Base-by-base conservation (phyloP, 108 stramenopile genomes). In the Discostella stelligeroides region DNA sequence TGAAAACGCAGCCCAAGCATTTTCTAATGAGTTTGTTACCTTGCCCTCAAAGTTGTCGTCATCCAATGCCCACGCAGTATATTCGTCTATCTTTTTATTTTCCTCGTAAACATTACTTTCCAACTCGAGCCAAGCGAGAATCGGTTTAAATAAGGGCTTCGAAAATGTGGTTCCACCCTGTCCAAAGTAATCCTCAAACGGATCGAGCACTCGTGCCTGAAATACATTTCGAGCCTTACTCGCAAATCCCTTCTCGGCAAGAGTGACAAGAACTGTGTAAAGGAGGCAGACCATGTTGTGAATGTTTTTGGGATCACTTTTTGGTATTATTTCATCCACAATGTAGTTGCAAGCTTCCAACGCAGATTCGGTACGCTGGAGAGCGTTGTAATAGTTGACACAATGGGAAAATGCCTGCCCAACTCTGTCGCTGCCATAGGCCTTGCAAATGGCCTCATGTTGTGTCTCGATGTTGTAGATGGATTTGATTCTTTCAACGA, bases 361-460 rank as follows among this genome's bases (percentile, higher is more conserved):
- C 27, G 85, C 85, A 46, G 63, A 64, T 9, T 86, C 75, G 15
- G 24, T 70, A 46, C 65, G 51, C 6, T 82, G 84, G 2, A 83
- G 63, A 34, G 45, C 65, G 25, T 37, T 46, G 47, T 79, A 47
- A 79, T 81, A 88, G 58, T 81, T 72, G 11, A 84, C 66, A 69
- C 76, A 58, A 17, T 78, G 75, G 13, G 82, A 46, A 70, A 85
- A 83, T 43, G 80, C 71, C 51, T 84, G 82, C 0, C 79, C 85
- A 25, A 77, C 80, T 17, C 82, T 38, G 68, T 91, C 90, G 23
- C 81, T 85, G 13, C 82, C 87, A 61, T 87, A 87, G 18, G 75
- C 67, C 41, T 78, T 72, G 27, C 80, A 75, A 10, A 91, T 64
- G 14, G 60, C 61, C 21, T 53, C 43, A 45, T 88, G 83, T 46